Base-by-base conservation (phyloP, 768 basidiomycete species). In the Leccinellum rugosiceps region DNA sequence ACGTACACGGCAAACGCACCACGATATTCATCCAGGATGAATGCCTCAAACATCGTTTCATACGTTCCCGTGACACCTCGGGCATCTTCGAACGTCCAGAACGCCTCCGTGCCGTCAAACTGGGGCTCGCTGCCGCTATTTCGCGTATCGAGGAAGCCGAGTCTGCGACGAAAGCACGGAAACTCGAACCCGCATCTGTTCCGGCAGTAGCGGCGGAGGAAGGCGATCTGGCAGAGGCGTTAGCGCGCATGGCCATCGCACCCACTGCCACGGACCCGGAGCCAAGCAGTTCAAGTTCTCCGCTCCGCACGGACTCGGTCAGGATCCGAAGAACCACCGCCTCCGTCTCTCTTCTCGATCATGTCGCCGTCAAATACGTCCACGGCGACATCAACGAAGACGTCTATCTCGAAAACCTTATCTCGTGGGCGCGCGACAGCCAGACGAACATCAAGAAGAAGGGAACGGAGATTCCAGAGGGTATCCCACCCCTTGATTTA, bases 81-180 rank as follows among this genome's bases (percentile, higher is more conserved):
- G 76, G 78, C 46, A 86, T 97, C 53, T 84, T 95, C n/a, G 96
- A 98, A 69, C 81, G 92, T 10, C 95, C 95, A 0, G 91, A 97
- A 68, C 84, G 96, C 23, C 75, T 98, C 26, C 83, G 87, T 50
- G 94, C 94, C 0, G 84, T 98, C 50, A 84, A 86, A 62, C 66
- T 90, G 5, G 96, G 95, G 2, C 78, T 97, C 8, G 81, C 93
- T 3, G 88, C 89, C 7, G 91, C 88, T 0, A 78, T 92, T 19
- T 82, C 93, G 7, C 82, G 88, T 50, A 73, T 94, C 4, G 88
- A 91, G 63, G 77, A 76, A 8, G 44, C 19, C 0, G 56, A 53
- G 8, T 26, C 49, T 3, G 50, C 28, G 5, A 28, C 31, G 3
- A 44, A 30, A 21, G 17, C 2, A 9, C 26, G 15, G 9, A 53